phyloP scores from a whole-genome alignment of 371 early-diverging fungal genomes.

The Haplosporangium sp. region DNA sequence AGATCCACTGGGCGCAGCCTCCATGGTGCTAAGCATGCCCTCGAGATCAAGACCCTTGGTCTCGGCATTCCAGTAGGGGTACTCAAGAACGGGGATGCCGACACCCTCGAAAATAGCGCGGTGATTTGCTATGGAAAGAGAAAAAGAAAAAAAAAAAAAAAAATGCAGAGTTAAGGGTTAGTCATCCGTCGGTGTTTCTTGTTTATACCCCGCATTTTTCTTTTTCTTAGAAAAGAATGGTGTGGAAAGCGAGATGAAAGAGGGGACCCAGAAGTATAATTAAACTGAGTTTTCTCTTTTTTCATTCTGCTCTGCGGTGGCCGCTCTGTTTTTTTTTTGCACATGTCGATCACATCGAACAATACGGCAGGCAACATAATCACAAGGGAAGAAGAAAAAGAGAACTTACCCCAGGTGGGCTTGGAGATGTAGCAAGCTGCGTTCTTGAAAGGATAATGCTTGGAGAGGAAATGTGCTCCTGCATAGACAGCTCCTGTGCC shows the following conservation, averaged over 20 bases:
- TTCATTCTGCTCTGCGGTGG: too few species aligned
- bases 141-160: background rate
- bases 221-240: background rate
- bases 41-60: constrained; percentile 84
- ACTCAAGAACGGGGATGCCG: constrained; percentile 84
- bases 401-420: constrained; percentile 92
- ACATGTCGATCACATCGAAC: background rate
- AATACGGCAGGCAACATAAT: background rate
- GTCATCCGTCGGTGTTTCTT: too few species aligned
- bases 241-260: too few species aligned
- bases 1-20: constrained; percentile 78
- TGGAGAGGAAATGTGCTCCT: constrained; percentile 83
- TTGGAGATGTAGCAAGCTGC: constrained; percentile 85
- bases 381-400: background rate
- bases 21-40: constrained; percentile 75
- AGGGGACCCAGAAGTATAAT: constrained; percentile 2
- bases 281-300: background rate
- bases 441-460: constrained; percentile 71
- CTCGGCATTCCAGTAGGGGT: constrained; percentile 88
- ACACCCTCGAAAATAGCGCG: constrained; percentile 85
- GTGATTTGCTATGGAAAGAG: constrained; percentile 79
- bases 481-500: constrained; percentile 94
- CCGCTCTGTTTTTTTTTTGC: background rate
- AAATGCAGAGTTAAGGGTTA: background rate
- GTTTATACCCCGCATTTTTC: constrained; percentile 2